A percentile compares a stretch with the other conserved stretches of the same genome.
phyloP scores from a whole-genome alignment of 2,329 filamentous ascomycete species.

The Amauroascus verrucosus region DNA sequence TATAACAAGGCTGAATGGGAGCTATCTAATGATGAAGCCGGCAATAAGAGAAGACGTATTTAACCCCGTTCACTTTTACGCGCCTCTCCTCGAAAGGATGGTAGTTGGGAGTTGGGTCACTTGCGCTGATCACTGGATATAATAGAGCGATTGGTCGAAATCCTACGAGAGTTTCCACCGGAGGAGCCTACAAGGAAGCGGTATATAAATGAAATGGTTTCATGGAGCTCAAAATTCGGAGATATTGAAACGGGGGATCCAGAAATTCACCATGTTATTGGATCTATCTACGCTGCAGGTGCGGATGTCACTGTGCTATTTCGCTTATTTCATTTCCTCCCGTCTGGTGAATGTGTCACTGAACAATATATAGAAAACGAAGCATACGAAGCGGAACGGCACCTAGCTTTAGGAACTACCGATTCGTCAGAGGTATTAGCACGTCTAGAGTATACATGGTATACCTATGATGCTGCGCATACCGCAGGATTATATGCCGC shows the following conservation, averaged over 20 bases:
- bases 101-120: neutral
- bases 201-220: slow-evolving; percentile 76
- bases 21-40: slow-evolving; percentile 52
- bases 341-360: neutral
- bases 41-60: slow-evolving; percentile 52
- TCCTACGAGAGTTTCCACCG: slow-evolving; percentile 67
- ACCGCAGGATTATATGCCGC: slow-evolving; percentile 78
- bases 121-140: neutral
- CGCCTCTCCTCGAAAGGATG: neutral
- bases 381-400: slow-evolving; percentile 83
- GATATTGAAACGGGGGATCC: slow-evolving; percentile 86
- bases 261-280: slow-evolving; percentile 86
- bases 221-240: slow-evolving; percentile 77
- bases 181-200: slow-evolving; percentile 88
- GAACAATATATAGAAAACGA: slow-evolving; percentile 57
- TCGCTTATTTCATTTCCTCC: neutral
- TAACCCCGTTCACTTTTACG: neutral
- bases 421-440: slow-evolving; percentile 74
- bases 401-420: slow-evolving; percentile 77
- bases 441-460: slow-evolving; percentile 87
- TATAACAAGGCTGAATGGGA: slow-evolving; percentile 77
- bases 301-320: slow-evolving; percentile 12
- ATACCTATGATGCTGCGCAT: slow-evolving; percentile 76
- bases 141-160: slow-evolving; percentile 56
- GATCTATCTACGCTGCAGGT: slow-evolving; percentile 75